phyloP scores from a whole-genome alignment of 2,329 filamentous ascomycete genomes.

The Bipolaris zeicola region DNA sequence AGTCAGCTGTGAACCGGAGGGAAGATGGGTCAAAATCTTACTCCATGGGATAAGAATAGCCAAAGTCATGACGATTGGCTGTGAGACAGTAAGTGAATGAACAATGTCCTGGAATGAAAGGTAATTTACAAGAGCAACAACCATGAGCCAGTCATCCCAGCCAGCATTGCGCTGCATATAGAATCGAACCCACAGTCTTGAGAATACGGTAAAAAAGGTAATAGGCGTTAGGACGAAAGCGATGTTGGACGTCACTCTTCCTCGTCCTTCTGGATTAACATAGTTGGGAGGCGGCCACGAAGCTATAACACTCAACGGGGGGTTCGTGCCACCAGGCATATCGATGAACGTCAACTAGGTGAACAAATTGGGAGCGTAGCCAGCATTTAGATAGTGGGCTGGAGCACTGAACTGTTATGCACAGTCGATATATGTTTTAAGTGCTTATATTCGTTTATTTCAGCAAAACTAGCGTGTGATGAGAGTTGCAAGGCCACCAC shows the following conservation, averaged over 20 bases:
- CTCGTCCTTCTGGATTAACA: conserved; percentile 18
- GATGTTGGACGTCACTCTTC: conserved; percentile 20
- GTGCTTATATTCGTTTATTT: not conserved
- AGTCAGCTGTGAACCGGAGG: conserved; percentile 9
- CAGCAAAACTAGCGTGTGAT: not conserved
- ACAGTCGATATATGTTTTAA: not conserved
- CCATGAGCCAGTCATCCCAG: conserved; percentile 35
- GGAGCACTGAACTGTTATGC: not conserved
- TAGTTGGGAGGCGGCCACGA: conserved; percentile 29
- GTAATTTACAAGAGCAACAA: conserved; percentile 21
- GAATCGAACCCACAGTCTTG: conserved; percentile 29
- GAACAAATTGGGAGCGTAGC: not conserved
- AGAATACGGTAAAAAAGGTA: conserved; percentile 22
- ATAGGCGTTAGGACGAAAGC: conserved; percentile 26
- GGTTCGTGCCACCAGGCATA: conserved; percentile 30
- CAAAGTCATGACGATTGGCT: conserved; percentile 10
- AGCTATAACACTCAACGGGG: conserved; percentile 21
- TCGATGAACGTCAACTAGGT: not conserved
- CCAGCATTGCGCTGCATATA: conserved; percentile 26
- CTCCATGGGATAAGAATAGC: conserved; percentile 27
- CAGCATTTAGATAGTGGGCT: not conserved
- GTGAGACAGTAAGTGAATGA: not conserved
- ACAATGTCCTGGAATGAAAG: not conserved
- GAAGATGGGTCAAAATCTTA: conserved; percentile 3
- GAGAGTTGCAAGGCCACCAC: not conserved